Conservation (phyloP, 1,284 basidiomycete species). For the Moesziomyces parantarcticus region DNA sequence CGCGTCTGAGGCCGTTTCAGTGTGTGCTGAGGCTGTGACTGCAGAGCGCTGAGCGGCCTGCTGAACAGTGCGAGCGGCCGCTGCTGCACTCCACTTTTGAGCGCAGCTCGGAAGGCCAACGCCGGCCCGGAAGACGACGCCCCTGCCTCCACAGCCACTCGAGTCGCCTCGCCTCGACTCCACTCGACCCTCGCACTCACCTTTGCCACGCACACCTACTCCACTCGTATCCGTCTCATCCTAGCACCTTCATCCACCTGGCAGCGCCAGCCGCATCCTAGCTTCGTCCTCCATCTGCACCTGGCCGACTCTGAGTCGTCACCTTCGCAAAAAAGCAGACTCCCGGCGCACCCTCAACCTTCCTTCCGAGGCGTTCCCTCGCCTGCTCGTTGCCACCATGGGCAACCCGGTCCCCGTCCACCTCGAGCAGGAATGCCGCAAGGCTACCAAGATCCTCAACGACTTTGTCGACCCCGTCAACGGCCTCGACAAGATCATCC, state of each 20-base stretch:
- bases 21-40: no score
- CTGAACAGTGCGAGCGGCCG: no score
- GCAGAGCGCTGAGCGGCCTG: conserved; percentile 59
- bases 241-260: not conserved
- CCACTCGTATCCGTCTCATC: no score
- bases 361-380: not conserved
- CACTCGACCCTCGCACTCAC: no score
- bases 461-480: conserved; percentile 61
- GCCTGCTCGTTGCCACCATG: conserved; percentile 28
- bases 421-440: conserved; percentile 72
- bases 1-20: no score
- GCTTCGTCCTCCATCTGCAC: not conserved
- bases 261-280: not conserved
- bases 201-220: no score
- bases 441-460: conserved; percentile 69
- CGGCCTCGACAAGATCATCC: conserved; percentile 64
- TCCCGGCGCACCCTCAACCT: not conserved
- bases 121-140: not conserved
- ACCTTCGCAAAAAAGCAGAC: no score
- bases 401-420: conserved; percentile 68
- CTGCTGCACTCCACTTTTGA: not conserved
- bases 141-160: not conserved
- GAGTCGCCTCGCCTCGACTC: not conserved
- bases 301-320: no score
- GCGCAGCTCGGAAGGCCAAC: not conserved